These are phyloP conservation scores for Sequoiadendron giganteum DNA, from an alignment of 75 land plant genomes.

Conservation along the genomic window DNA sequence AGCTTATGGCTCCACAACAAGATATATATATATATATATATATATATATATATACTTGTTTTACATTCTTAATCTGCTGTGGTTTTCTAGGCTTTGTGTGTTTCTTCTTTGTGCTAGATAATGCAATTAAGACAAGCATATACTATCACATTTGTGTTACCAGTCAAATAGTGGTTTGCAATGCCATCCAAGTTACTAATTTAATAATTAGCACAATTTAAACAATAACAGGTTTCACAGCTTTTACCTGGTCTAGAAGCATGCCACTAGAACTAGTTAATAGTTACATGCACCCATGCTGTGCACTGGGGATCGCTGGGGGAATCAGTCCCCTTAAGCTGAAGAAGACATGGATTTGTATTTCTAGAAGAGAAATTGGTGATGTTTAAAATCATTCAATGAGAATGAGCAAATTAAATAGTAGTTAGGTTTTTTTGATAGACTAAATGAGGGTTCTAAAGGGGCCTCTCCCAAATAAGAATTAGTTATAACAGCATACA, in stretches of 20 bases:
- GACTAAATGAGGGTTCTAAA: too few relatives aligned
- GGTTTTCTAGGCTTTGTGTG: neutral
- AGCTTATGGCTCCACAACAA: neutral
- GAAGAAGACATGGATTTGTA: neutral
- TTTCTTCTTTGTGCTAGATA: neutral
- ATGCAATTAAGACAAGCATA: neutral
- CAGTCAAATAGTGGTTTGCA: conserved; percentile 1
- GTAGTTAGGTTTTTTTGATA: too few relatives aligned
- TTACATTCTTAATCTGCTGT: neutral
- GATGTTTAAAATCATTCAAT: neutral
- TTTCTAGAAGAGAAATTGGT: neutral
- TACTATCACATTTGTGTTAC: neutral
- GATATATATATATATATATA: too few relatives aligned
- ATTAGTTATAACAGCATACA: too few relatives aligned
- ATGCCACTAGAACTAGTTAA: neutral
- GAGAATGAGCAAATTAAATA: too few relatives aligned
- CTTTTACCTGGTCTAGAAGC: neutral
- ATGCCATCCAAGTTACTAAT: neutral
- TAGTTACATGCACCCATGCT: neutral
- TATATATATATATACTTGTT: neutral
- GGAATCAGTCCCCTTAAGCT: neutral
- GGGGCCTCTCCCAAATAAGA: too few relatives aligned
- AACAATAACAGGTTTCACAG: neutral
- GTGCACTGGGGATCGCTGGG: neutral
- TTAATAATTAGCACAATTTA: too few relatives aligned